A percentile compares a stretch with the other conserved stretches of the same genome.
phyloP scores from a whole-genome alignment of 805 yeast genomes.

The Spathaspora hagerdaliae region DNA sequence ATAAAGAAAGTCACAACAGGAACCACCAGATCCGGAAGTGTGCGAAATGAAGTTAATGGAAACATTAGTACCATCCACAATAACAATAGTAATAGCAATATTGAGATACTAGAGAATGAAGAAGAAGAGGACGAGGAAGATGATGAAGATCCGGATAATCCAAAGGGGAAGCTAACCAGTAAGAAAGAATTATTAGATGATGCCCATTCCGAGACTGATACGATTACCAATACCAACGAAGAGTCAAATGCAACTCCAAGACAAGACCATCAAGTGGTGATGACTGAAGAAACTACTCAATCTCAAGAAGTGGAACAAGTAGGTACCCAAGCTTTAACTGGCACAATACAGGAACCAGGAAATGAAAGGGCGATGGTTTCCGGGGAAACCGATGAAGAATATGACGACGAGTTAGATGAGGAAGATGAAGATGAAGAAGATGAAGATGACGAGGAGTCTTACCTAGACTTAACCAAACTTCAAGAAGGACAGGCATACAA shows the following conservation, averaged over 20 bases:
- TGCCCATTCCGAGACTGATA: conserved; percentile 40
- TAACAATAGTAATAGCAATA: background rate
- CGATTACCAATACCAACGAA: conserved; percentile 32
- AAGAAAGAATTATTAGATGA: conserved; percentile 27
- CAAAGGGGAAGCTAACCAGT: background rate
- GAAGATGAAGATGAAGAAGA: conserved; percentile 7
- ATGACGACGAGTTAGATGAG: conserved; percentile 4
- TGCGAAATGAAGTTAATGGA: background rate
- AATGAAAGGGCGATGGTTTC: background rate
- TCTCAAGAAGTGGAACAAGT: background rate
- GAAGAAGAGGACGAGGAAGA: conserved; percentile 1
- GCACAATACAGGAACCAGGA: background rate
- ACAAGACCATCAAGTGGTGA: background rate
- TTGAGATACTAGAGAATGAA: background rate
- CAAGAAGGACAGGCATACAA: conserved; percentile 73
- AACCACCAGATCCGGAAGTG: background rate
- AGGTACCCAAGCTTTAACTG: background rate
- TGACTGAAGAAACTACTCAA: conserved; percentile 1
- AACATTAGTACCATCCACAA: background rate
- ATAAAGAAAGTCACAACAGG: background rate
- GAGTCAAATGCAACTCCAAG: conserved; percentile 21
- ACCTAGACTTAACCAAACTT: conserved; percentile 30
- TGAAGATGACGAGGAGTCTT: conserved; percentile 13
- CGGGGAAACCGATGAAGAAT: conserved; percentile 1
- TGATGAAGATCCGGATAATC: conserved; percentile 2